Base-by-base conservation (phyloP, 164 flowering plant genomes). In the Vitis labrusca region DNA sequence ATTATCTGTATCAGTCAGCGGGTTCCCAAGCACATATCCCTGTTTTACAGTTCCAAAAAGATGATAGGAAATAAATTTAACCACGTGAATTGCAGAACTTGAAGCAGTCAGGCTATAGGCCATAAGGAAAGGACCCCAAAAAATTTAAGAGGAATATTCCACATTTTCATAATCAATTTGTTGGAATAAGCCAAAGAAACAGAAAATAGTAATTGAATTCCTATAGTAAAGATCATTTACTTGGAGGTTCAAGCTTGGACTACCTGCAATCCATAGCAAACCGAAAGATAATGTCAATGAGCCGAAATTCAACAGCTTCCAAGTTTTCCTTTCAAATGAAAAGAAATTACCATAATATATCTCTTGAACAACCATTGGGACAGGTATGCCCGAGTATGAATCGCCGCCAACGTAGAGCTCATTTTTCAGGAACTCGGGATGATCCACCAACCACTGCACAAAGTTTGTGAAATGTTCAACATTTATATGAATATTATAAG, bases 381-480 rank as follows among this genome's bases (percentile, higher is more conserved):
- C 66, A 30, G 68, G 16, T 29, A 51, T 71, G 52, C 84, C 84
- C 11, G 75, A 70, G 54, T 73, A 81, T 3, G 81, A 78, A 62
- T 78, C 84, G 2, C 84, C 84, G 7, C 56, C 72, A 19, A 78
- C 27, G 57, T 72, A 75, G 4, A 78, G 61, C 2, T 57, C 69
- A 54, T 78, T 78, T 3, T 15, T 14, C 15, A 67, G 1, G 48
- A 74, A 78, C 6, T 23, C 50, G 3, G 77, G 78, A 61, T 81
- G 81, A 50, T 64, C 57, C 17, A 65, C 17, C 52, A 81, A 57
- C 81, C 79, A 78, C 81, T 81, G 77, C 66, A 63, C 6, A 37
- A 32, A 3, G 7, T 37, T 37, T 37, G 27, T 23, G 27, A 23
- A 23, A 23, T 23, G 0, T 23, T 23, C 27, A 23, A 23, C 27